These are phyloP conservation scores for Colletotrichum gigasporum DNA, from an alignment of 2,329 filamentous ascomycete species.

Conservation along the genomic window DNA sequence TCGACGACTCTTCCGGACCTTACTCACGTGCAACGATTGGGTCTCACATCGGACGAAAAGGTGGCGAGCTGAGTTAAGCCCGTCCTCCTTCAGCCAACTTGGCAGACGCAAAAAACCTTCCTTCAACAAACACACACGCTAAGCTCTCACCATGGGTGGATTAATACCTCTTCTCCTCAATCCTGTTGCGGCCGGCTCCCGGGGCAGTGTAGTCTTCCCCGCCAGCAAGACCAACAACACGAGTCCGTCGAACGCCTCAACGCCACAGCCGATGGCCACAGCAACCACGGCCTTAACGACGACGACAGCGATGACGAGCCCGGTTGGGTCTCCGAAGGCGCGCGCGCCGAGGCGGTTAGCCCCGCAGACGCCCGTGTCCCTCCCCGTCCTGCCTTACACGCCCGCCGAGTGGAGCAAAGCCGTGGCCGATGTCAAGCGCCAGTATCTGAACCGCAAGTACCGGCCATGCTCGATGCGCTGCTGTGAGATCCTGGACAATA, in stretches of 20 bases:
- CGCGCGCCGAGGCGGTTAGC: conserved; percentile 36
- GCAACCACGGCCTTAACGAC: conserved; percentile 41
- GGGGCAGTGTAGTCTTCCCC: conserved; percentile 33
- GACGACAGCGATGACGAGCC: conserved; percentile 38
- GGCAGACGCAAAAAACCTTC: not conserved
- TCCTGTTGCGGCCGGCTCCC: conserved; percentile 31
- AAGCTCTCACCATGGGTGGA: conserved; percentile 38
- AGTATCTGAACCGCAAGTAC: conserved; percentile 60
- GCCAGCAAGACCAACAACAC: conserved; percentile 25
- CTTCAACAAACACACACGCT: not conserved
- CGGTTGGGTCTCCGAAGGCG: conserved; percentile 29
- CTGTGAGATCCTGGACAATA: conserved; percentile 60
- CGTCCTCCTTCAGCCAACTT: not conserved
- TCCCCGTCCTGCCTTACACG: conserved; percentile 52
- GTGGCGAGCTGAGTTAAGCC: conserved; percentile 14
- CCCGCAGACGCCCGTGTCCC: conserved; percentile 34
- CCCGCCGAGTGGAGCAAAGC: conserved; percentile 60
- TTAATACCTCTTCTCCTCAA: conserved; percentile 44
- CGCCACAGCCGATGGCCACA: conserved; percentile 29
- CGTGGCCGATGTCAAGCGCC: conserved; percentile 62
- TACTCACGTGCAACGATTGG: conserved; percentile 1
- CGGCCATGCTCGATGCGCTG: conserved; percentile 63
- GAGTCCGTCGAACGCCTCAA: conserved; percentile 1
- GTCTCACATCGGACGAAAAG: conserved; percentile 29
- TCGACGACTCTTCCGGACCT: not conserved